Conservation (phyloP, 2,329 filamentous ascomycete species). For the Arthrobotrys entomopaga region DNA sequence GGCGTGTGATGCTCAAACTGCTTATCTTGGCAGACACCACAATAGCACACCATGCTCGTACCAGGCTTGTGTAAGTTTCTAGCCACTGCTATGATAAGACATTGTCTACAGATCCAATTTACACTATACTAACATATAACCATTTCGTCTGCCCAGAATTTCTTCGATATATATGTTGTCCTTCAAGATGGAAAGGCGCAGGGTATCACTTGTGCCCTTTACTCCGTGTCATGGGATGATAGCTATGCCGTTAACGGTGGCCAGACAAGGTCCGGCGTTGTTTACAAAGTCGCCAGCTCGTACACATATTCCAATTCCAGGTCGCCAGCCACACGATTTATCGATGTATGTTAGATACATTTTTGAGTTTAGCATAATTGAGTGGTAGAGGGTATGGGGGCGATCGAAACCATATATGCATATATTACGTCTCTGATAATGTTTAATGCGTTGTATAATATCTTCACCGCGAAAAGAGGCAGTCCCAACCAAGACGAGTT, state of each 20-base stretch:
- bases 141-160: constrained; percentile 16
- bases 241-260: constrained; percentile 49
- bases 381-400: too few relatives aligned
- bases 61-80: constrained; percentile 44
- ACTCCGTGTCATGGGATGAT: constrained; percentile 34
- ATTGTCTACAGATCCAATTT: neutral
- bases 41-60: constrained; percentile 31
- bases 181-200: constrained; percentile 44
- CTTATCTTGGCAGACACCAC: constrained; percentile 55
- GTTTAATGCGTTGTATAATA: too few relatives aligned
- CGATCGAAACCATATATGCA: too few relatives aligned
- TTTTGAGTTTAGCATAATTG: neutral
- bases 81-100: neutral
- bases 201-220: constrained; percentile 40
- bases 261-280: constrained; percentile 24
- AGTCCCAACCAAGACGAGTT: too few relatives aligned
- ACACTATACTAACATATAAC: constrained; percentile 2
- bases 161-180: constrained; percentile 43
- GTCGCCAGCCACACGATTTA: constrained; percentile 17
- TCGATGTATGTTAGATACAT: constrained; percentile 10
- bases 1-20: constrained; percentile 55
- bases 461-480: too few relatives aligned
- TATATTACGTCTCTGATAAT: too few relatives aligned
- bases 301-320: constrained; percentile 43
- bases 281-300: constrained; percentile 36